Conservation (phyloP, 768 basidiomycete species). For the Trametes gibbosa region DNA sequence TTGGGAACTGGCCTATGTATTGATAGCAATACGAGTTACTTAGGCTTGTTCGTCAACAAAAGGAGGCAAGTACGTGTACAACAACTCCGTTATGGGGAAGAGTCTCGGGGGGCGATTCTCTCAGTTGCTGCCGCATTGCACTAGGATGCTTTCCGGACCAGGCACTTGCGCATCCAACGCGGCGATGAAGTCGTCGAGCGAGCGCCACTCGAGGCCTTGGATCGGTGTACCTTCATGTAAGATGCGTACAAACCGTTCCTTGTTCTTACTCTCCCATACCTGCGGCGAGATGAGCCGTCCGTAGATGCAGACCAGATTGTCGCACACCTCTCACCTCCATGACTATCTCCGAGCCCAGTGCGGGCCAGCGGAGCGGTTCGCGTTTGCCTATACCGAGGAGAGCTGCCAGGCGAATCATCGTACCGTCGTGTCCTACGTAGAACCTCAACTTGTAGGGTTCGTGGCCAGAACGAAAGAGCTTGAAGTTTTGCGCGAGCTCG, state of each 20-base stretch:
- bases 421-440: slow-evolving; percentile 49
- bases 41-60: too few species aligned
- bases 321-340: slow-evolving; percentile 36
- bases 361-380: slow-evolving; percentile 42
- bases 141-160: background rate
- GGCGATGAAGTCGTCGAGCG: slow-evolving; percentile 34
- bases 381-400: slow-evolving; percentile 39
- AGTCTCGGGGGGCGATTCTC: too few species aligned
- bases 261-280: slow-evolving; percentile 37
- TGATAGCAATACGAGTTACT: too few species aligned
- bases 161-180: slow-evolving; percentile 37
- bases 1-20: too few species aligned
- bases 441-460: slow-evolving; percentile 38
- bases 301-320: background rate
- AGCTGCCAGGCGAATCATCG: slow-evolving; percentile 39
- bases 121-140: slow-evolving; percentile 11
- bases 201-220: slow-evolving; percentile 35
- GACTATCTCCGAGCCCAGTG: slow-evolving; percentile 45
- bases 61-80: too few species aligned
- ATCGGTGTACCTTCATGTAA: slow-evolving; percentile 44
- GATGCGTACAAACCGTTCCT: slow-evolving; percentile 38
- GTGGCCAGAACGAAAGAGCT: slow-evolving; percentile 31
- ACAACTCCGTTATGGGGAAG: too few species aligned
- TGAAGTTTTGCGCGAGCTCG: slow-evolving; percentile 42
- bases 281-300: slow-evolving; percentile 10